Percentiles rank a stretch among this genome's conserved stretches.
phyloP scores from a whole-genome alignment of 305 asterid species.

The Plantago rigida region DNA sequence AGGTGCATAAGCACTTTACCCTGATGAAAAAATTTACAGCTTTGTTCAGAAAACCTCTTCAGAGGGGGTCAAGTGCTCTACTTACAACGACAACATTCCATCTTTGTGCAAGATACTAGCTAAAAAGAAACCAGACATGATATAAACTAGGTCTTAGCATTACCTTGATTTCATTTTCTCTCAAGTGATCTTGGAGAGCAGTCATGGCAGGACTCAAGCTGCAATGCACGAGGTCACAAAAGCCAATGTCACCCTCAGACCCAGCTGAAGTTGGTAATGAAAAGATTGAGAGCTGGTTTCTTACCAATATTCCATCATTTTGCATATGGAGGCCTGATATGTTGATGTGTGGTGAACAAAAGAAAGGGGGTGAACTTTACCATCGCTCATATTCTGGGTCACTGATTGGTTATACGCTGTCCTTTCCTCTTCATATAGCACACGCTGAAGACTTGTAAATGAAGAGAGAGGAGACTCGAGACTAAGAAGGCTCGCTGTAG shows the following conservation, averaged over 20 bases:
- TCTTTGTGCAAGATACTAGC: not conserved
- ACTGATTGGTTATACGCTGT: slow-evolving; percentile 77
- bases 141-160: not conserved
- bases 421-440: slow-evolving; percentile 81
- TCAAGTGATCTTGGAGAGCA: slow-evolving; percentile 75
- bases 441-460: slow-evolving; percentile 66
- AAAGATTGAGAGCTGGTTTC: slow-evolving; percentile 15
- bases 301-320: slow-evolving; percentile 92
- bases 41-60: no score
- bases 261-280: slow-evolving; percentile 11
- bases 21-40: no score
- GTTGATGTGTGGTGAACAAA: slow-evolving; percentile 90
- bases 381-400: slow-evolving; percentile 59
- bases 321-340: slow-evolving; percentile 96
- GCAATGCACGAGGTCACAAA: slow-evolving; percentile 27
- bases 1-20: no score
- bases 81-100: not conserved
- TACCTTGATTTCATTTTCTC: slow-evolving; percentile 92
- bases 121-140: not conserved
- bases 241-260: slow-evolving; percentile 22
- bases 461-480: slow-evolving; percentile 68
- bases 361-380: slow-evolving; percentile 77
- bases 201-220: slow-evolving; percentile 90
- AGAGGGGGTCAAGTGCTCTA: no score
- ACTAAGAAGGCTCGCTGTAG: slow-evolving; percentile 58